Evolutionary conservation across 2,329 filamentous ascomycete genomes (phyloP), one percentile per base, ranked within the genome.

Genomic region (Diaporthe sp.): DNA sequence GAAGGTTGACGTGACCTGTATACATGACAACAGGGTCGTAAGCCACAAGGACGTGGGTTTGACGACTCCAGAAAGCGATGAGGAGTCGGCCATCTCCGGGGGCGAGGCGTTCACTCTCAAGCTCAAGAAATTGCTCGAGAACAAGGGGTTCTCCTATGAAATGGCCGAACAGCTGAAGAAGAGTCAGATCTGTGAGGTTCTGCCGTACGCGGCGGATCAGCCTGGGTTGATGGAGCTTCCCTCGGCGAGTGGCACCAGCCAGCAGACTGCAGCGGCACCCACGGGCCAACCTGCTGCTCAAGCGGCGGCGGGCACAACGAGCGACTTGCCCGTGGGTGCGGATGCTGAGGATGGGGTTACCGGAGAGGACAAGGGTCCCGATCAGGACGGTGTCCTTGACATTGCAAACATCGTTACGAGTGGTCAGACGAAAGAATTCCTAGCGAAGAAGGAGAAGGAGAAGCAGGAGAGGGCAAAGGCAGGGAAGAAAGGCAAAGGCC

Each of bases 1-100:
- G 81, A 98, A 98, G 86, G 95, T 96, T 34, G 96, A 99, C 81
- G 91, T 99, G 28, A 98, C 95, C 0, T 96, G 96, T 74, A 92
- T 99, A 68, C 92, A 93, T 75, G 96, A 98, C 77, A 96, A 94
- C 80, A 86, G 92, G 61, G 90, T 97, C 7, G 89, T 86, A 89
- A 95, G 84, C 88, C 94, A 85, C 86, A 92, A 81, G 89, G 91
- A 82, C 84, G 90, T 88, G 85, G 93, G 82, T 83, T 91, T 82
- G 85, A 92, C 78, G 42, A 61, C 63, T 76, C 94, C 79, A 81
- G 90, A 71, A 86, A 80, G 76, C 7, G 79, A 77, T n/a, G 82
- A 83, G 31, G 81, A 83, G 0, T 81, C 39, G n/a, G 81, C 84
- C 60, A 86, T 92, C 20, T 97, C 95, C 76, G 97, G 97, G 78